Conservation (phyloP, 352 stramenopile genomes). For the Plasmopara muralis region DNA sequence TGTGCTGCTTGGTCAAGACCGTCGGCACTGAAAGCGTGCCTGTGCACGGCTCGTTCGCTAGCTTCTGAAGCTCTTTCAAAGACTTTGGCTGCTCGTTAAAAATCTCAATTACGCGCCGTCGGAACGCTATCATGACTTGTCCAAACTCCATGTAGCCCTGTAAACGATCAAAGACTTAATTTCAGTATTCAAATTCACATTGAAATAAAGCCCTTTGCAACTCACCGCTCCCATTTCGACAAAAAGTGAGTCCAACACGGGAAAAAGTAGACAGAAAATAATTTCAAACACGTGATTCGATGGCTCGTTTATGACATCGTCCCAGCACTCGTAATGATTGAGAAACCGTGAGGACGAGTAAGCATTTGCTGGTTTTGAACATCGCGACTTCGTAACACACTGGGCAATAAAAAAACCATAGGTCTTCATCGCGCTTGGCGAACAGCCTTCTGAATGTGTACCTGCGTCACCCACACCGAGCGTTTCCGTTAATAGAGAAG, state of each 20-base stretch:
- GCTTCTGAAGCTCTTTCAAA: conserved; percentile 49
- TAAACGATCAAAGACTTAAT: conserved; percentile 4
- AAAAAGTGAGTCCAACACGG: conserved; percentile 75
- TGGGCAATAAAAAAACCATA: conserved; percentile 67
- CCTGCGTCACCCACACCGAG: conserved; percentile 74
- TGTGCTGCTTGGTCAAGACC: conserved; percentile 28
- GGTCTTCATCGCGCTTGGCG: conserved; percentile 62
- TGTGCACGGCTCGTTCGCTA: conserved; percentile 64
- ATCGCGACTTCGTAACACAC: conserved; percentile 25
- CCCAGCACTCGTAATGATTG: conserved; percentile 56
- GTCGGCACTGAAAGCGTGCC: conserved; percentile 44
- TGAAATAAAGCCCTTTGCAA: background rate
- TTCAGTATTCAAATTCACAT: background rate
- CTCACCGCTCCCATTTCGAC: conserved; percentile 83
- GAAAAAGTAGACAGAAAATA: conserved; percentile 79
- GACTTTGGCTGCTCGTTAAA: conserved; percentile 60
- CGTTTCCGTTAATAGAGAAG: conserved; percentile 61
- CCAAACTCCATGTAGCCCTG: conserved; percentile 88
- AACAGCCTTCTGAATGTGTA: conserved; percentile 67
- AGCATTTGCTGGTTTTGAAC: conserved; percentile 17
- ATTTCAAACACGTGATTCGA: conserved; percentile 83
- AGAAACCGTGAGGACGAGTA: conserved; percentile 27
- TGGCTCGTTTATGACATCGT: conserved; percentile 59
- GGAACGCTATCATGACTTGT: conserved; percentile 67
- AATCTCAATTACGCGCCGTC: conserved; percentile 56